Percentiles rank a stretch among this genome's conserved stretches.
phyloP scores from a whole-genome alignment of 2,329 filamentous ascomycete species.

The Colletotrichum lentis region DNA sequence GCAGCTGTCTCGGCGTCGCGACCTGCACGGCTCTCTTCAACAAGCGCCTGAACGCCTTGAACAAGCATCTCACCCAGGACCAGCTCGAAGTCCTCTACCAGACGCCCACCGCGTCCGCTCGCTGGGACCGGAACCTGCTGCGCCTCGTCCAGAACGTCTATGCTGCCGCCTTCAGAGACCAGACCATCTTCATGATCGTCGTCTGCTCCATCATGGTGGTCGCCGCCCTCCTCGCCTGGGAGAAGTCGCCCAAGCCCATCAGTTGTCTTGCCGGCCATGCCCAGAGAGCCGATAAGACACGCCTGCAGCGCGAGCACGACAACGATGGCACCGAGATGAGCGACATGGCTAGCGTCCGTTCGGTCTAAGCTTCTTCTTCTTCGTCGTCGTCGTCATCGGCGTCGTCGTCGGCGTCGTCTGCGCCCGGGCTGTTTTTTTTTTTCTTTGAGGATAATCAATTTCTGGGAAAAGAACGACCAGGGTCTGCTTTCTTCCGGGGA shows the following conservation, averaged over 20 bases:
- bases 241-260: conserved; percentile 52
- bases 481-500: conserved; percentile 22
- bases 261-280: conserved; percentile 15
- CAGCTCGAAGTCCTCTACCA: conserved; percentile 56
- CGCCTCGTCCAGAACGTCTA: conserved; percentile 53
- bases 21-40: conserved; percentile 68
- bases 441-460: conserved; percentile 9
- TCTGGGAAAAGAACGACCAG: conserved; percentile 13
- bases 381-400: too few species aligned
- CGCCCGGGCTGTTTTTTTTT: conserved; percentile 6
- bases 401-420: too few species aligned
- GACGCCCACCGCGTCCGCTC: conserved; percentile 52
- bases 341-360: conserved; percentile 32
- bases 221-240: conserved; percentile 55
- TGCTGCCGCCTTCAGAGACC: conserved; percentile 55
- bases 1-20: conserved; percentile 66
- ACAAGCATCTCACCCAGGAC: conserved; percentile 46
- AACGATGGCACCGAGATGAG: conserved; percentile 31
- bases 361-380: background rate
- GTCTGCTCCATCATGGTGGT: conserved; percentile 55
- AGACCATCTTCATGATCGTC: conserved; percentile 58
- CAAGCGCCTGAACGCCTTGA: conserved; percentile 52
- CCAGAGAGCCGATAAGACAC: conserved; percentile 29
- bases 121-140: conserved; percentile 47
- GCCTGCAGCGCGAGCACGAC: conserved; percentile 10